Evolutionary conservation across 352 stramenopile genomes (phyloP).

Genomic region (Bremia lactucae): DNA sequence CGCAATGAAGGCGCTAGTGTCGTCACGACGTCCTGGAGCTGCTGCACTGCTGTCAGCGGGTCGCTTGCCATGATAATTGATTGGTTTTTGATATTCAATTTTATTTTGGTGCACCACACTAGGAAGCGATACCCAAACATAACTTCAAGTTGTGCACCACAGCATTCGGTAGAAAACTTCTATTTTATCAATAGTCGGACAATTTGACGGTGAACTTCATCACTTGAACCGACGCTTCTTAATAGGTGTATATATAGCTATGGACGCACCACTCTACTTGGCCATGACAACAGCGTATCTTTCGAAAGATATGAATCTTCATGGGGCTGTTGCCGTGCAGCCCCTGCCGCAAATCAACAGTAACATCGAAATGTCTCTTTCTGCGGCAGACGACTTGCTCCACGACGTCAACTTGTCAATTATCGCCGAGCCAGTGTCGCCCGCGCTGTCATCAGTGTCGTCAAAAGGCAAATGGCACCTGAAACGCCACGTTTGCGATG

Average conservation of each 20-base stretch:
- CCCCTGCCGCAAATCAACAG: constrained; percentile 9
- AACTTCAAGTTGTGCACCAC: no score
- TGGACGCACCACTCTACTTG: constrained; percentile 18
- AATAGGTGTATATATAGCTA: constrained; percentile 5
- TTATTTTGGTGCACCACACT: no score
- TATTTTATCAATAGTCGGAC: no score
- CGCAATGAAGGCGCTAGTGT: constrained; percentile 39
- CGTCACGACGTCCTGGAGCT: constrained; percentile 49
- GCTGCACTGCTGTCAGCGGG: constrained; percentile 46
- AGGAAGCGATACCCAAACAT: no score
- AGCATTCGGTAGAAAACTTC: no score
- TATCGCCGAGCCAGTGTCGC: constrained; percentile 14
- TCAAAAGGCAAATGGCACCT: constrained; percentile 52
- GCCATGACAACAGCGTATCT: constrained; percentile 9
- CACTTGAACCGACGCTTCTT: no score
- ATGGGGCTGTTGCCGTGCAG: constrained; percentile 9
- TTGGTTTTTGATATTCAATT: no score
- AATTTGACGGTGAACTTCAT: no score
- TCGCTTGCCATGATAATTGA: constrained; percentile 29
- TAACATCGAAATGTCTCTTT: constrained; percentile 11
- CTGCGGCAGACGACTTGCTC: constrained; percentile 10
- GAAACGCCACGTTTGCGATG: constrained; percentile 65
- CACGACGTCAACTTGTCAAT: constrained; percentile 3
- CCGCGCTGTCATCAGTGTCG: constrained; percentile 27
- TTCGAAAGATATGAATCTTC: constrained; percentile 9